Base-by-base conservation (phyloP, 73 alveolate species). In the Urostyla sp. region DNA sequence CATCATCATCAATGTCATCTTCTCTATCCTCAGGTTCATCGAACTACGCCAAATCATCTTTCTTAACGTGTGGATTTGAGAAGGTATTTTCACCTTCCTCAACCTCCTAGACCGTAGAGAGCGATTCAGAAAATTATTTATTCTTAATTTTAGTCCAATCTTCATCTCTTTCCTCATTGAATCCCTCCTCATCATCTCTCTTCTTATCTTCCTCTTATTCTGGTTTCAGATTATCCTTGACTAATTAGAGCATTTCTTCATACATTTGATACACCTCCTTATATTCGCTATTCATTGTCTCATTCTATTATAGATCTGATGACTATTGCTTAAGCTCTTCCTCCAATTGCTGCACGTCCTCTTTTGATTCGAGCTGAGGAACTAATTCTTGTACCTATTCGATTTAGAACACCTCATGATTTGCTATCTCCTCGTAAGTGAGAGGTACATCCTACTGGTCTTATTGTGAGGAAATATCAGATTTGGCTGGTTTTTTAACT, bases 1-100 rank as follows among this genome's bases (percentile, higher is more conserved):
- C n/a, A 34, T 63, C 83, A 69, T 49, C 83, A 1, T 69, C 72
- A 48, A 69, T 36, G 30, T 45, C 83, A 28, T 48, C 69, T 49
- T 57, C 30, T 27, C 49, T 69, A 21, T 49, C 67, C 24, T 45
- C 7, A 46, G 40, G 55, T 15, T 3, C 83, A 13, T 69, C 83
- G 7, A 49, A 1, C n/a, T 27, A 54, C 6, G 13, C 56, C 7
- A 49, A 0, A 45, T 1, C 69, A 21, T 49, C 30, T 49, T 46
- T 49, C 21, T 69, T 49, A 27, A 69, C 49, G 83, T n/a, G n/a
- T 30, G 83, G 8, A 27, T 69, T 49, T 46, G 44, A 69, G 69
- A 69, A 49, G 8, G 83, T 48, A 32, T 69, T 63, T 63, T 63
- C 79, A 8, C 61, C 61, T 43, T 63, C 79, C 37, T 57, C 37